These are phyloP conservation scores for Aspergillus calidoustus DNA, from an alignment of 2,329 filamentous ascomycete species.

Conservation along the genomic window DNA sequence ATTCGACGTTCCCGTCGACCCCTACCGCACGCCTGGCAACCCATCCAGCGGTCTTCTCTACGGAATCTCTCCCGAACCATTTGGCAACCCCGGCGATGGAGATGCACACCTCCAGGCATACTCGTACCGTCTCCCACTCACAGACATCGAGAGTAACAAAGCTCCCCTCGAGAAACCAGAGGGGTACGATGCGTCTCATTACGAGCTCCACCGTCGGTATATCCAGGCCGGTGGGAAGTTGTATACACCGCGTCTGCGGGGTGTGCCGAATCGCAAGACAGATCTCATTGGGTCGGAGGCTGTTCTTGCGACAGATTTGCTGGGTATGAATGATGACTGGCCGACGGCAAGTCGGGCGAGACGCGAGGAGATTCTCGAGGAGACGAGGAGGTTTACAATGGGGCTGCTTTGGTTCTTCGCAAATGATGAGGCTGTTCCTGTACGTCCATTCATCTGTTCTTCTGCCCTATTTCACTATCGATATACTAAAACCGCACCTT, in stretches of 20 bases:
- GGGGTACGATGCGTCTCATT: not conserved
- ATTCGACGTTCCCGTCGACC: not conserved
- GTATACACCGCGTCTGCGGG: not conserved
- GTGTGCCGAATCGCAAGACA: not conserved
- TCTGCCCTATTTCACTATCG: not conserved
- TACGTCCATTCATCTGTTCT: not conserved
- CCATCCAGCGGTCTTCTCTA: not conserved
- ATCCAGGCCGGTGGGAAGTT: not conserved
- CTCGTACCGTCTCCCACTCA: not conserved
- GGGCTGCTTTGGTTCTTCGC: conserved; percentile 2
- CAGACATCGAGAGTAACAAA: not conserved
- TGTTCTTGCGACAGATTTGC: not conserved
- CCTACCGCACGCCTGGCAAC: not conserved
- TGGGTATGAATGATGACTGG: conserved; percentile 2
- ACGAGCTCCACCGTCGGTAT: not conserved
- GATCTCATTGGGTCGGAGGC: conserved; percentile 1
- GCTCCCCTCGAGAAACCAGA: not conserved
- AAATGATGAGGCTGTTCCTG: conserved; percentile 1
- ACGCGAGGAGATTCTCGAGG: not conserved
- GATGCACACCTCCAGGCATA: not conserved
- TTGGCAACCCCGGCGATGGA: not conserved
- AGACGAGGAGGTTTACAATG: not conserved
- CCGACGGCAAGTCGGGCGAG: not conserved
- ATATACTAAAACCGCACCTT: no score
- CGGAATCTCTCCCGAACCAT: not conserved